Base-by-base conservation (phyloP, 371 early-diverging fungal species). In the Mucor mucedo region DNA sequence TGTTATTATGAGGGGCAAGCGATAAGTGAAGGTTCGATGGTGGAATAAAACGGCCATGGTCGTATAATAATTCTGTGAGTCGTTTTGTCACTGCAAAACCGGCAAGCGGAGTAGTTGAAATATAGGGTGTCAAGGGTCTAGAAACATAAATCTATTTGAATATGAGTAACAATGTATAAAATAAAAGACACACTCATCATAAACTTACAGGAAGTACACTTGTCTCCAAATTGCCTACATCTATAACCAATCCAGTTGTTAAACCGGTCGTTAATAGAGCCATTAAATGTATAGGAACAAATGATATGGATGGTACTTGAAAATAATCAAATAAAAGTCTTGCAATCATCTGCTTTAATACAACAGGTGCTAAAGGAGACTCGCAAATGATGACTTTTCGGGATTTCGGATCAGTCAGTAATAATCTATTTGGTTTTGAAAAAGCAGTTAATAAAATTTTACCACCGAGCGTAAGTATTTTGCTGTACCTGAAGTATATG, bases 381-480 rank as follows among this genome's bases (percentile, higher is more conserved):
- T 95, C 96, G 45, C 89, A 91, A 30, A 96, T 62, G 32, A 93
- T 87, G n/a, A 95, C 94, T 72, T 92, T 94, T 42, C 93, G 85
- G 48, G 89, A 84, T 69, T 92, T 92, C 4, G 96, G 87, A 71
- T 96, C 96, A 13, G 91, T 87, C 63, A 96, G 70, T 47, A 96
- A 76, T 29, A 89, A 77, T 27, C 88, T 88, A 55, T 58, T 16
- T 21, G 21, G 21, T 21, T 21, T 21, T 21, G 21, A 21, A 21
- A 21, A 21, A 21, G 1, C 21, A 21, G 21, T 21, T 21, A 21
- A 21, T 21, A 21, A 21, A 21, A 21, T 21, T 21, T 21, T 21
- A 21, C 21, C 21, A 21, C 21, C 0, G 21, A 21, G 21, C 21
- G 21, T 21, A 21, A 21, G 21, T 9, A 21, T 47, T 47, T 14